Conservation (phyloP, 306 rosid species). For the Citrullus colocynthis region DNA sequence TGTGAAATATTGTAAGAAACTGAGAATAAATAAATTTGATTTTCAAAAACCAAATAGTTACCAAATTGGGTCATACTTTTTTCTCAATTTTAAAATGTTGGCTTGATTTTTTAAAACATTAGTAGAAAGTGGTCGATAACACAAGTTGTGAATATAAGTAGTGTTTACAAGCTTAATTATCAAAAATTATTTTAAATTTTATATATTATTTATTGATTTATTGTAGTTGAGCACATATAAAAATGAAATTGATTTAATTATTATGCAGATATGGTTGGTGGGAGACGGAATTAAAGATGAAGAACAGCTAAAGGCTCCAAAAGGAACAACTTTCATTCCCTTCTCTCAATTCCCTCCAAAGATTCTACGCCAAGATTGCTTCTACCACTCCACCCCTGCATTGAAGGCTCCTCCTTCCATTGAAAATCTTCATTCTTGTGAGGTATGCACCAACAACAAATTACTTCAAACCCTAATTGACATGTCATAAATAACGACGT, state of each 20-base stretch:
- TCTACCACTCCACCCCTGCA: conserved; percentile 55
- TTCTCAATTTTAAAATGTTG: too few relatives aligned
- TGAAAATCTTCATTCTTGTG: conserved; percentile 60
- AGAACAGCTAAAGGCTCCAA: conserved; percentile 53
- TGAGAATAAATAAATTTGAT: too few relatives aligned
- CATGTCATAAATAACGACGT: background rate
- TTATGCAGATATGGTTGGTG: conserved; percentile 49
- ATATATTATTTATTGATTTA: too few relatives aligned
- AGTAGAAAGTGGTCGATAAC: too few relatives aligned
- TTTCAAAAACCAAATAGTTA: too few relatives aligned
- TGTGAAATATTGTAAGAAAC: too few relatives aligned
- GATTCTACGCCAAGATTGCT: conserved; percentile 51
- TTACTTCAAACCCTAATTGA: background rate
- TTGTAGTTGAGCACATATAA: too few relatives aligned
- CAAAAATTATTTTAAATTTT: too few relatives aligned
- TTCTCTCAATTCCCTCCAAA: conserved; percentile 63
- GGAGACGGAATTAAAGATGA: conserved; percentile 36
- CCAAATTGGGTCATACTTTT: too few relatives aligned
- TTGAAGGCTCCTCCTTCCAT: conserved; percentile 43
- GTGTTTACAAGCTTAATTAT: too few relatives aligned
- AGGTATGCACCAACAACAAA: conserved; percentile 26
- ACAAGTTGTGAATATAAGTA: too few relatives aligned
- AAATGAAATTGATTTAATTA: background rate
- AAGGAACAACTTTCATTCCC: conserved; percentile 63
- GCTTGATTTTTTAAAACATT: too few relatives aligned